A percentile compares a stretch with the other conserved stretches of the same genome.
Conservation (phyloP, 2,329 filamentous ascomycete species). For the Trichoderma asperellum region DNA sequence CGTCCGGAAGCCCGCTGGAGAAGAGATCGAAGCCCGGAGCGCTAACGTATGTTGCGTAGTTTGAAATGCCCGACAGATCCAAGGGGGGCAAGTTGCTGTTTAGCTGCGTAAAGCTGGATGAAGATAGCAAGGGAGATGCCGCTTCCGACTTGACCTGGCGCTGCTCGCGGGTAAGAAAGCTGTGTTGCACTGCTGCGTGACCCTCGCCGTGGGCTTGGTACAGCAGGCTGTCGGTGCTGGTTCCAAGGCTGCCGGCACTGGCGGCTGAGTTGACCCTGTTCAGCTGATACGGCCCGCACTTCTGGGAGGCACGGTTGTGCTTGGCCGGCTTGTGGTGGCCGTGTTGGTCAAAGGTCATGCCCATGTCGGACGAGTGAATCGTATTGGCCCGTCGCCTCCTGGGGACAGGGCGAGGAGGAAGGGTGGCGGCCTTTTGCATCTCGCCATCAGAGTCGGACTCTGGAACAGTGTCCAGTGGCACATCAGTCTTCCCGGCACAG, state of each 20-base stretch:
- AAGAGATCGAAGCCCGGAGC: slow-evolving; percentile 58
- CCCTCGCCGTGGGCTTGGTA: slow-evolving; percentile 45
- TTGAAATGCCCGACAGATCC: slow-evolving; percentile 58
- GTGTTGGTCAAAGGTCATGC: slow-evolving; percentile 64
- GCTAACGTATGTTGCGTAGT: slow-evolving; percentile 54
- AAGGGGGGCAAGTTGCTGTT: slow-evolving; percentile 58
- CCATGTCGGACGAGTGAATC: slow-evolving; percentile 63
- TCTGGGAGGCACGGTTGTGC: slow-evolving; percentile 63
- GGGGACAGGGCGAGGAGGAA: slow-evolving; percentile 48
- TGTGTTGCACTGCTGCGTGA: slow-evolving; percentile 41
- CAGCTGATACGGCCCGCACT: slow-evolving; percentile 65
- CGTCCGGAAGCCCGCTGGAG: slow-evolving; percentile 47
- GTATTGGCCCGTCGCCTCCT: slow-evolving; percentile 64
- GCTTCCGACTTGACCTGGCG: slow-evolving; percentile 65
- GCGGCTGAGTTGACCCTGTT: slow-evolving; percentile 62
- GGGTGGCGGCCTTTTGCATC: slow-evolving; percentile 36
- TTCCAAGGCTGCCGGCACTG: slow-evolving; percentile 54
- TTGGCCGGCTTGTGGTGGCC: slow-evolving; percentile 68
- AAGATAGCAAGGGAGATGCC: slow-evolving; percentile 60
- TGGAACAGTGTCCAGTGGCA: slow-evolving; percentile 62
- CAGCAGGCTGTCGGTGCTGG: slow-evolving; percentile 48
- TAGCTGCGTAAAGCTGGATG: slow-evolving; percentile 55
- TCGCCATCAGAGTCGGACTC: slow-evolving; percentile 64
- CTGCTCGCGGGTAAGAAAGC: slow-evolving; percentile 49
- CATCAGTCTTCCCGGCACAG: slow-evolving; percentile 67